Evolutionary conservation across 768 basidiomycete genomes (phyloP), one percentile per base, ranked within the genome.

Genomic region (Gelatoporia subvermispora): DNA sequence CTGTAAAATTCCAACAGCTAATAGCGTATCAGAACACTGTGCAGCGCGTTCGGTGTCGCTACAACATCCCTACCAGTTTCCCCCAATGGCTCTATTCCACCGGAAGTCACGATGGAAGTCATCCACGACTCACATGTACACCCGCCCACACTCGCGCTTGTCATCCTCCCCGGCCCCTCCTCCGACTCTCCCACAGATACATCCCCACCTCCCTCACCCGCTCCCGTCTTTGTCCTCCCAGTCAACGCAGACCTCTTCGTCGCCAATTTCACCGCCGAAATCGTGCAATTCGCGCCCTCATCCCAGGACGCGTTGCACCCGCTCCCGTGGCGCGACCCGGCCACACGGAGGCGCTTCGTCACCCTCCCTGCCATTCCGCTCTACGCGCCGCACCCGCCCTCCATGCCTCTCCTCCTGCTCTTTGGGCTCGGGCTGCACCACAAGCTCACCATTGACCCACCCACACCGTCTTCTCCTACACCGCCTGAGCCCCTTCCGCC

Each of bases 81-180:
- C 3, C 56, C 63, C 2, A 60, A 63, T 8, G 46, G 57, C 49
- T 43, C 56, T 11, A 56, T 77, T 3, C 78, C 75, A 3, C 49
- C 68, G 10, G 71, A 72, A 1, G 67, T 81, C 48, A 72, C 77
- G 52, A 72, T 82, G 65, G 69, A 67, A 20, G 66, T 79, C 45
- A 52, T 71, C 10, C 72, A 68, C 47, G 68, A 74, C 42, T 70
- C 71, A 21, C 28, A 4, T 31, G 70, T 70, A 5, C 69, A 68
- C 45, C 63, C 72, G 53, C 81, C 82, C 35, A 83, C 80, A 3
- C 83, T 84, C 57, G 68, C 77, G 48, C 72, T 84, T 40, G 76
- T 77, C 18, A 68, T 77, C 53, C 65, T 68, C 48, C 35, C 60
- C 64, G 35, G 60, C 54, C 15, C 35, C 34, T 3, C 41, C 41